These are phyloP conservation scores for Rauvolfia tetraphylla DNA, from an alignment of 257 asterid species.

Conservation along the genomic window DNA sequence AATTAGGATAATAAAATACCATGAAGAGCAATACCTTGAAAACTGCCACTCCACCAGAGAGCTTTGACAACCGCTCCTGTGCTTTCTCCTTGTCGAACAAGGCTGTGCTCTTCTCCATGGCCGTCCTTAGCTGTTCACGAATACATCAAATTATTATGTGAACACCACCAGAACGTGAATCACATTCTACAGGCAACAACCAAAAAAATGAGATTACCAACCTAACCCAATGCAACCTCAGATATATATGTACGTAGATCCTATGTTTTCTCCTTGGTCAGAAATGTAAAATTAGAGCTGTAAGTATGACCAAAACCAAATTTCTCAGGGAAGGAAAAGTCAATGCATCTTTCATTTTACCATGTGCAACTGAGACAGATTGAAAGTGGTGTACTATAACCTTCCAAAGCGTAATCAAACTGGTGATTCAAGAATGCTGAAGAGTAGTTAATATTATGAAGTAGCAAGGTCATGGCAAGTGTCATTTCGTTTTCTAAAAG, in stretches of 20 bases:
- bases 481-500: neutral
- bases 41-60: slow-evolving; percentile 96
- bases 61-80: slow-evolving; percentile 79
- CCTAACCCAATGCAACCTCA: neutral
- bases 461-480: neutral
- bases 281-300: neutral
- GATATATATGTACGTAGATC: neutral
- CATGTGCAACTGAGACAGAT: neutral
- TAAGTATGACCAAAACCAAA: neutral
- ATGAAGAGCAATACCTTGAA: slow-evolving; percentile 54
- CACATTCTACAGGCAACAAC: neutral
- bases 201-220: neutral
- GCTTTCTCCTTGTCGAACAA: slow-evolving; percentile 91
- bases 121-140: slow-evolving; percentile 58
- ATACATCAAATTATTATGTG: neutral
- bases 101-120: slow-evolving; percentile 63
- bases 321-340: neutral
- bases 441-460: neutral
- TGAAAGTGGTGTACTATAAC: neutral
- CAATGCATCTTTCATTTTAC: neutral
- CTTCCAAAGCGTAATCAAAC: neutral
- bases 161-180: neutral
- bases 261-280: neutral
- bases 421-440: neutral
- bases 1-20: neutral